Conservation (phyloP, 495 filamentous ascomycete genomes). For the Talaromyces adpressus region DNA sequence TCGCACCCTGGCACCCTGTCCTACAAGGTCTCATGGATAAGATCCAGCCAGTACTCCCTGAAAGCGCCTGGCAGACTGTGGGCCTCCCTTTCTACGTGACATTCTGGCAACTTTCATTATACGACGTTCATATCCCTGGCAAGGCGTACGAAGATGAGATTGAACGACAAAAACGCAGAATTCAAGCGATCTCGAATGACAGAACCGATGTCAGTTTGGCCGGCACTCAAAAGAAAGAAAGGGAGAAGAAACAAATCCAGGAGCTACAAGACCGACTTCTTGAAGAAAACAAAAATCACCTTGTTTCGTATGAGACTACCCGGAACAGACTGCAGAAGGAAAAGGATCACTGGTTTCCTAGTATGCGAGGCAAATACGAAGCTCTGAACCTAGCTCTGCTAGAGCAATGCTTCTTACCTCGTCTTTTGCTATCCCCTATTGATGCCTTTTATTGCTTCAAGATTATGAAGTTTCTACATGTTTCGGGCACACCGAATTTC, state of each 20-base stretch:
- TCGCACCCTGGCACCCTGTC: constrained; percentile 58
- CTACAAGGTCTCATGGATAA: constrained; percentile 68
- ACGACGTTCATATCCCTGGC: constrained; percentile 68
- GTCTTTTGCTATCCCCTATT: constrained; percentile 71
- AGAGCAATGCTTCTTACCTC: constrained; percentile 85
- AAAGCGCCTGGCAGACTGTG: constrained; percentile 56
- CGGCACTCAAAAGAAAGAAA: constrained; percentile 56
- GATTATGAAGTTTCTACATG: constrained; percentile 80
- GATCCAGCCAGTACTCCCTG: constrained; percentile 54
- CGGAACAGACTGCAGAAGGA: constrained; percentile 62
- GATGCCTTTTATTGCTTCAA: constrained; percentile 84
- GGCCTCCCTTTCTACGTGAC: constrained; percentile 76
- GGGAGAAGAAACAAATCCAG: constrained; percentile 51
- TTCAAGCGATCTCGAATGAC: constrained; percentile 58
- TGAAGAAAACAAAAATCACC: constrained; percentile 62
- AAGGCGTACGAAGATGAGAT: constrained; percentile 69
- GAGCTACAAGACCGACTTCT: constrained; percentile 55
- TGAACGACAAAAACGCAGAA: constrained; percentile 51
- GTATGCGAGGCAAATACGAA: constrained; percentile 54
- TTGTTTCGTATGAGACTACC: constrained; percentile 56
- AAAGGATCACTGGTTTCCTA: constrained; percentile 72
- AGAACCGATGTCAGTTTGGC: constrained; percentile 60
- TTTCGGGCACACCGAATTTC: constrained; percentile 75
- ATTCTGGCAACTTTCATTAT: constrained; percentile 86
- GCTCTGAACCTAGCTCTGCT: constrained; percentile 66